A percentile compares a stretch with the other conserved stretches of the same genome.
Evolutionary conservation across 495 filamentous ascomycete species (phyloP).

Genomic region (Immersiella caudata): DNA sequence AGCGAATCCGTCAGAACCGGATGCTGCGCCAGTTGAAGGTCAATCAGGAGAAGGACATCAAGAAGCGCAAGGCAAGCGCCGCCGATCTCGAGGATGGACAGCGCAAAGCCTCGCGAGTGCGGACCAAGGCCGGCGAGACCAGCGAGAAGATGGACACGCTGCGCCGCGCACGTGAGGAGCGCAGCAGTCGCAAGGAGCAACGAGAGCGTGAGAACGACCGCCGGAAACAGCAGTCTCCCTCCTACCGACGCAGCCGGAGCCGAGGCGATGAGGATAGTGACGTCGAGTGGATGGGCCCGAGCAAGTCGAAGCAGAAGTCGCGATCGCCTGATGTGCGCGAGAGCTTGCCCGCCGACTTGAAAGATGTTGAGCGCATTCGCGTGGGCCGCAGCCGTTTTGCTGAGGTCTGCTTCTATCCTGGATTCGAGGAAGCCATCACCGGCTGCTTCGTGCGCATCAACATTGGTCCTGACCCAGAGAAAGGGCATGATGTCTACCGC

Average conservation of each 20-base stretch:
- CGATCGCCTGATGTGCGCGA: constrained; percentile 53
- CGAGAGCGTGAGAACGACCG: constrained; percentile 68
- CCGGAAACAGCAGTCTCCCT: constrained; percentile 52
- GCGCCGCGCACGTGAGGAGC: constrained; percentile 82
- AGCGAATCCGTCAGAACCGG: constrained; percentile 77
- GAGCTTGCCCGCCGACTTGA: constrained; percentile 63
- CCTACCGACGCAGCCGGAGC: constrained; percentile 50
- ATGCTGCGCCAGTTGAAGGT: constrained; percentile 80
- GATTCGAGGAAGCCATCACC: constrained; percentile 77
- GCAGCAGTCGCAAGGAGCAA: constrained; percentile 73
- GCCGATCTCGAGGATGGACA: constrained; percentile 71
- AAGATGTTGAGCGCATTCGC: constrained; percentile 78
- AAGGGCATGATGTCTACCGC: constrained; percentile 73
- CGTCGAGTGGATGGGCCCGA: constrained; percentile 64
- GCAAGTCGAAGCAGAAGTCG: constrained; percentile 46
- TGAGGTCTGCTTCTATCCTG: constrained; percentile 86
- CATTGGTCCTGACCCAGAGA: constrained; percentile 70
- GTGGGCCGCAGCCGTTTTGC: constrained; percentile 81
- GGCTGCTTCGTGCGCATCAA: constrained; percentile 81
- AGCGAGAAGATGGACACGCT: constrained; percentile 78
- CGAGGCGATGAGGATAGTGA: constrained; percentile 81
- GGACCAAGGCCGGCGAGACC: constrained; percentile 80
- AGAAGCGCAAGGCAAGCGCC: constrained; percentile 80
- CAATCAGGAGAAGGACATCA: constrained; percentile 63
- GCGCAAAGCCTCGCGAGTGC: constrained; percentile 79